Evolutionary conservation across 2,329 filamentous ascomycete genomes (phyloP).

Genomic region (Colletotrichum spaethianum): DNA sequence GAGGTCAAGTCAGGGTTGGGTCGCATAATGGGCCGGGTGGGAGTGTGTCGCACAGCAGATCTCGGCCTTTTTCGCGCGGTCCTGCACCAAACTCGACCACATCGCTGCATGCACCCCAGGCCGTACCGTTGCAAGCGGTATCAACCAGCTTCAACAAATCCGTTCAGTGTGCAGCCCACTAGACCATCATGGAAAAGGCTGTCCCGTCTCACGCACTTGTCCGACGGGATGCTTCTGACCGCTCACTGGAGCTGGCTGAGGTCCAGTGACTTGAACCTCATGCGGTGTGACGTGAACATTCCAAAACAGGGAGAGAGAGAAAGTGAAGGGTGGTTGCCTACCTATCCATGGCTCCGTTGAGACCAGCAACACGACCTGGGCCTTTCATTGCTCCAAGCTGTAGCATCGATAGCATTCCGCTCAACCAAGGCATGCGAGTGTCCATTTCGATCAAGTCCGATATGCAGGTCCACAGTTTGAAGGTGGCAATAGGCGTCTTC

Average conservation of each 20-base stretch:
- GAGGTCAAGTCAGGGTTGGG: slow-evolving; percentile 42
- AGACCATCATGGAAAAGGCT: slow-evolving; percentile 12
- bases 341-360: slow-evolving; percentile 89
- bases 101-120: slow-evolving; percentile 30
- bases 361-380: slow-evolving; percentile 80
- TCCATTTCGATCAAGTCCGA: slow-evolving; percentile 81
- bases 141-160: slow-evolving; percentile 19
- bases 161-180: slow-evolving; percentile 17
- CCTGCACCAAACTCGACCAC: slow-evolving; percentile 22
- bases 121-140: slow-evolving; percentile 27
- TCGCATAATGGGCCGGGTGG: slow-evolving; percentile 39
- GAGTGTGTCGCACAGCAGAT: slow-evolving; percentile 40
- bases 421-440: slow-evolving; percentile 91
- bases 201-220: slow-evolving; percentile 52
- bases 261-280: slow-evolving; percentile 63
- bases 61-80: slow-evolving; percentile 35
- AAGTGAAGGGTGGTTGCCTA: slow-evolving; percentile 68
- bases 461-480: slow-evolving; percentile 82
- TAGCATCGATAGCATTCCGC: slow-evolving; percentile 79
- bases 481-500: slow-evolving; percentile 79
- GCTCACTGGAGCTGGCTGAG: slow-evolving; percentile 54
- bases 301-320: slow-evolving; percentile 29
- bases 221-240: slow-evolving; percentile 46
- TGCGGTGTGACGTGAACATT: slow-evolving; percentile 57
- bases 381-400: slow-evolving; percentile 82